A percentile compares a stretch with the other conserved stretches of the same genome.
These are phyloP conservation scores for Aspergillus egyptiacus DNA, from an alignment of 495 filamentous ascomycete genomes.

Conservation along the genomic window DNA sequence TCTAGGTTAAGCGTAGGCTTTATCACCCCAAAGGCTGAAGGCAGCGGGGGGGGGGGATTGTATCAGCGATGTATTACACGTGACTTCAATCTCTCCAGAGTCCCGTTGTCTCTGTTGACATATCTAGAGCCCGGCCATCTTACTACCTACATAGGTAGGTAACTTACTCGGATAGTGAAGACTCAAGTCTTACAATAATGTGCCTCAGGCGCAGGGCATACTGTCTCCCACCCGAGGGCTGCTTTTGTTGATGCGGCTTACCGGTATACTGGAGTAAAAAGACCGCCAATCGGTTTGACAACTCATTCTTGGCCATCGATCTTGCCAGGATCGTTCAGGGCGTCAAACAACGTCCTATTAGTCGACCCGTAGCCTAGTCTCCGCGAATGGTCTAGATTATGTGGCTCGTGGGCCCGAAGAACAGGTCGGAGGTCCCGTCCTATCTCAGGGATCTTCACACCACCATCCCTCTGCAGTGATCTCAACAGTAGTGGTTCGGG, in stretches of 20 bases:
- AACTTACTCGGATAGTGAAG: too few relatives aligned
- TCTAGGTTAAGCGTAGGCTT: not conserved
- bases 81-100: constrained; percentile 12
- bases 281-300: constrained; percentile 8
- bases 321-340: not conserved
- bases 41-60: constrained; percentile 8
- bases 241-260: too few relatives aligned
- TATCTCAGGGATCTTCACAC: too few relatives aligned
- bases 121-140: too few relatives aligned
- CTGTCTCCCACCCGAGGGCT: too few relatives aligned
- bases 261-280: too few relatives aligned
- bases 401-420: not conserved
- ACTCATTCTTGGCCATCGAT: constrained; percentile 3
- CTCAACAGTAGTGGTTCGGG: not conserved
- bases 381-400: too few relatives aligned
- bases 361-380: not conserved
- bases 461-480: not conserved
- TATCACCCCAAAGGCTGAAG: not conserved
- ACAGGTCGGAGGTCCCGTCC: too few relatives aligned
- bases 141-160: too few relatives aligned
- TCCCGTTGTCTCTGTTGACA: not conserved
- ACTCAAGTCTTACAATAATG: too few relatives aligned
- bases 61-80: constrained; percentile 17
- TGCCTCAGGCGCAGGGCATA: too few relatives aligned
- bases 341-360: not conserved